Evolutionary conservation across 2,329 filamentous ascomycete species (phyloP).

Genomic region (Nemania sp.): DNA sequence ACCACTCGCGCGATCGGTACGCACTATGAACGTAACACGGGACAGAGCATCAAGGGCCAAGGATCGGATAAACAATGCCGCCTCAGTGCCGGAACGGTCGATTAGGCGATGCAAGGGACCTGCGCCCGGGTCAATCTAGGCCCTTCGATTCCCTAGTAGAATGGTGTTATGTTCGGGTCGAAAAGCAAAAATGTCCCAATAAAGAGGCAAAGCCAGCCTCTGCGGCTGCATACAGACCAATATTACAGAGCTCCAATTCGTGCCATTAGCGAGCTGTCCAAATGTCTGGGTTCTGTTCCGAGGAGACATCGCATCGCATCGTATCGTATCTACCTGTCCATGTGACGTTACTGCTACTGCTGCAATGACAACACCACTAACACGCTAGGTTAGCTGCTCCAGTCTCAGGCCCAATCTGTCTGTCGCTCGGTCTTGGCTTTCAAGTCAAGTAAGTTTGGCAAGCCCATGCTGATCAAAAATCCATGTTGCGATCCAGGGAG

Average conservation of each 20-base stretch:
- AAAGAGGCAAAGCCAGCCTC: neutral
- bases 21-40: neutral
- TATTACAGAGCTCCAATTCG: too few species aligned
- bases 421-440: too few species aligned
- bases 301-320: too few species aligned
- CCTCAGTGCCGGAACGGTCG: neutral
- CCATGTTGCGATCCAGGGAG: too few species aligned
- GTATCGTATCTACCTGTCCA: neutral
- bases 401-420: neutral
- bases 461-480: too few species aligned
- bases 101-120: conserved; percentile 11
- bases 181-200: conserved; percentile 12
- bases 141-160: neutral
- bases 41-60: neutral
- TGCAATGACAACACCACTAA: neutral
- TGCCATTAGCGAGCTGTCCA: too few species aligned
- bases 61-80: conserved; percentile 6
- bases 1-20: neutral
- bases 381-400: neutral
- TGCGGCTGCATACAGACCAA: neutral
- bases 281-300: too few species aligned
- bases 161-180: neutral
- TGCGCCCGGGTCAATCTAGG: conserved; percentile 18
- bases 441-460: too few species aligned
- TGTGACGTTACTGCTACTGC: conserved; percentile 25